Percentiles rank a stretch among this genome's conserved stretches.
Conservation (phyloP, 2,329 filamentous ascomycete genomes). For the Nemania sp. region DNA sequence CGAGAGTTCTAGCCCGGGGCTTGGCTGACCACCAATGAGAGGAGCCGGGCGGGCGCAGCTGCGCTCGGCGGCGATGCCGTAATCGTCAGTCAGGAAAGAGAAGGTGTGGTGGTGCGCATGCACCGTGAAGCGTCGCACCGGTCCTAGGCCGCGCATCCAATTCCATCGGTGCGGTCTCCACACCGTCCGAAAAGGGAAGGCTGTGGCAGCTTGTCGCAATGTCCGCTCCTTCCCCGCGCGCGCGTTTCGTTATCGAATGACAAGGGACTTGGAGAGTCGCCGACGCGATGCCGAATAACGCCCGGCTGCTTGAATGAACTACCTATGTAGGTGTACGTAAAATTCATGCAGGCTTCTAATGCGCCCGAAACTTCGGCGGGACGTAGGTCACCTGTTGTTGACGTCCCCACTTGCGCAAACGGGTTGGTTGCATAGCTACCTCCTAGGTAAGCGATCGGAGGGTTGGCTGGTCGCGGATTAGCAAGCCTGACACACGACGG, state of each 20-base stretch:
- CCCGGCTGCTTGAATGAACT: too few relatives aligned
- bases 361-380: too few relatives aligned
- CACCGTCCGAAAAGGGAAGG: not conserved
- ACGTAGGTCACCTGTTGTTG: too few relatives aligned
- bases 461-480: not conserved
- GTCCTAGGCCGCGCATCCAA: not conserved
- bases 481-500: not conserved
- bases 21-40: too few relatives aligned
- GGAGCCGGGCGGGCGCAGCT: too few relatives aligned
- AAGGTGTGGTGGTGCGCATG: not conserved
- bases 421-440: not conserved
- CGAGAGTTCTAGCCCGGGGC: too few relatives aligned
- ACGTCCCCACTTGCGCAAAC: not conserved
- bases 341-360: not conserved
- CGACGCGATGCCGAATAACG: not conserved
- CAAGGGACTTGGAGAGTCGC: not conserved
- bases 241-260: slow-evolving; percentile 6
- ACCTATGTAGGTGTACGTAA: too few relatives aligned
- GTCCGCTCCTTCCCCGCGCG: not conserved
- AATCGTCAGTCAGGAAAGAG: not conserved
- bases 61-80: not conserved
- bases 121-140: not conserved
- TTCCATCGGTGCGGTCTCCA: not conserved
- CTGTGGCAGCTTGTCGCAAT: not conserved
- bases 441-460: not conserved